Conservation (phyloP, 108 stramenopile species). For the Hondaea fermentalgiana region DNA sequence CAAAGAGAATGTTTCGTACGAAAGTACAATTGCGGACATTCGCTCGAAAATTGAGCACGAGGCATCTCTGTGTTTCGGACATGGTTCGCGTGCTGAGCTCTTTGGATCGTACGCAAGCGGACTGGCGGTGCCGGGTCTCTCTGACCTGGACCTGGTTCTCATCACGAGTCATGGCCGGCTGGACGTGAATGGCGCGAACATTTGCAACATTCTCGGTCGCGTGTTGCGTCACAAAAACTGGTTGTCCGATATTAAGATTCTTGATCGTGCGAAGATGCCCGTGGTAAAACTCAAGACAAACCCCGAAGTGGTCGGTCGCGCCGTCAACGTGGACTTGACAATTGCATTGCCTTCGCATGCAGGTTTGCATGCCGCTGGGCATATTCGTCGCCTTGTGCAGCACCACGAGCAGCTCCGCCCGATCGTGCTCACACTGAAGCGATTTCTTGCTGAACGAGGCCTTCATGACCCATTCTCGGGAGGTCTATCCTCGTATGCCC, state of each 20-base stretch:
- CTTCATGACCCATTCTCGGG: background rate
- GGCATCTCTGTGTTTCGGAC: background rate
- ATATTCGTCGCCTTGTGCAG: background rate
- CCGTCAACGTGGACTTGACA: background rate
- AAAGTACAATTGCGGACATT: background rate
- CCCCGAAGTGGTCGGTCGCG: background rate
- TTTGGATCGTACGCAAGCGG: background rate
- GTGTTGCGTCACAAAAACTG: background rate
- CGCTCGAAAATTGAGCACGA: background rate
- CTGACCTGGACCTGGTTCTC: background rate
- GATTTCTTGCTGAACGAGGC: background rate
- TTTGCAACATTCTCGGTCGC: background rate
- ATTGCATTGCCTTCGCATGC: constrained; percentile 13
- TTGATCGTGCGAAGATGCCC: constrained; percentile 1
- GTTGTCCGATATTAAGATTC: background rate
- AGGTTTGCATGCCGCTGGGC: background rate
- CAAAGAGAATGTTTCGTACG: background rate
- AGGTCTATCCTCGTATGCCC: background rate
- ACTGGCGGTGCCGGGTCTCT: background rate
- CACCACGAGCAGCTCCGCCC: background rate
- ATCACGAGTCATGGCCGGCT: background rate
- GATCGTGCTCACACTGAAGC: background rate
- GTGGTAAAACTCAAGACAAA: background rate
- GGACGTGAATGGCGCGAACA: background rate
- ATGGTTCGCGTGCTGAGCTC: background rate